Percentiles rank a stretch among this genome's conserved stretches.
Conservation (phyloP, 2,329 filamentous ascomycete species). For the Phialophora macrospora region DNA sequence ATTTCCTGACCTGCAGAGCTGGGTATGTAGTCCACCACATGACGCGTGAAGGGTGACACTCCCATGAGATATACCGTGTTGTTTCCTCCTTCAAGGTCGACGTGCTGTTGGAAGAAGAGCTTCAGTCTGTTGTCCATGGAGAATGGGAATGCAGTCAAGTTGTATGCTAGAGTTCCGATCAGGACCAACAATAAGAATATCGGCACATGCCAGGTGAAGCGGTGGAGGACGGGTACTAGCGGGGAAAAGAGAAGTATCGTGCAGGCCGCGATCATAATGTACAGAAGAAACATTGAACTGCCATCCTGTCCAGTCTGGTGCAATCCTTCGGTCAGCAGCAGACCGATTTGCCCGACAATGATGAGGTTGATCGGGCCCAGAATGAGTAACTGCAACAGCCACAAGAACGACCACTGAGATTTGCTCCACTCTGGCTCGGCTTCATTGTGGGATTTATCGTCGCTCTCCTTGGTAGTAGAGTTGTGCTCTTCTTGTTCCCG, state of each 20-base stretch:
- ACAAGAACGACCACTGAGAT: conserved; percentile 78
- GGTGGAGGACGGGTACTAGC: conserved; percentile 81
- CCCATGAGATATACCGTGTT: conserved; percentile 74
- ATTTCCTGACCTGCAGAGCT: conserved; percentile 68
- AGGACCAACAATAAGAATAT: conserved; percentile 75
- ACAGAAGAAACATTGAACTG: conserved; percentile 70
- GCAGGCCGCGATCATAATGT: conserved; percentile 70
- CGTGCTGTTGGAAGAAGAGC: conserved; percentile 79
- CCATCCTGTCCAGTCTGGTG: conserved; percentile 87
- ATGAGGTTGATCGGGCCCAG: conserved; percentile 78
- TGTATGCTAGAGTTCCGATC: conserved; percentile 78
- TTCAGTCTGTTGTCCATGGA: conserved; percentile 79
- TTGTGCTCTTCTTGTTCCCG: conserved; percentile 35
- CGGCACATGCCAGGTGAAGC: conserved; percentile 81
- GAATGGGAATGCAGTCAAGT: conserved; percentile 86
- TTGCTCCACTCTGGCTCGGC: conserved; percentile 84
- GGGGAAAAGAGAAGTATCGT: conserved; percentile 76
- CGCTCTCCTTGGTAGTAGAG: conserved; percentile 26
- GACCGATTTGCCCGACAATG: conserved; percentile 73
- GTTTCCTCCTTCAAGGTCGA: conserved; percentile 75
- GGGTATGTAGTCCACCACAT: conserved; percentile 71
- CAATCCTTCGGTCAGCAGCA: conserved; percentile 73
- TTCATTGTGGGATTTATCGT: conserved; percentile 39
- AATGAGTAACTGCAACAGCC: conserved; percentile 83
- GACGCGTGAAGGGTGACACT: conserved; percentile 67